Base-by-base conservation (phyloP, 768 basidiomycete genomes). In the Leucosporidium creatinivorum region DNA sequence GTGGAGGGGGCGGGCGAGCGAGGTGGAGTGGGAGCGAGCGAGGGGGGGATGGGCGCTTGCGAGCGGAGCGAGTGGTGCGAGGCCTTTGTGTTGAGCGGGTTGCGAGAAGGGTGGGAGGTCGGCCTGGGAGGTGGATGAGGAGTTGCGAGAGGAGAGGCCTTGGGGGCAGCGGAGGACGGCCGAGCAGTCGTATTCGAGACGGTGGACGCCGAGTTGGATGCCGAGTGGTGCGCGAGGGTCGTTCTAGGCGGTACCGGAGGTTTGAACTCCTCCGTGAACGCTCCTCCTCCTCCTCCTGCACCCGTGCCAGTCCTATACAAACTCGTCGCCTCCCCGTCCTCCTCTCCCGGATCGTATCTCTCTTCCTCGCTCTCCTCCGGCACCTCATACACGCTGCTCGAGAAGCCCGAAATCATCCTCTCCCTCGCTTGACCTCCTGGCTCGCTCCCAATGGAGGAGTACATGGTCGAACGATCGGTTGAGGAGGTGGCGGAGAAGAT, bases 401-500 rank as follows among this genome's bases (percentile, higher is more conserved):
- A 44, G 3, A 25, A 33, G 3, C 51, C 30, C 15, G 31, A 17
- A 5, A 30, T 17, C 54, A 13, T 39, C 25, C 52, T 44, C 33
- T 51, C 61, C 8, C 30, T 15, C 19, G 6, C 7, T 1, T 21
- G 4, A n/a, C 36, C 21, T 17, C 15, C 39, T 25, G 28, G 31
- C 49, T 33, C 23, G 5, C 54, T 13, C 25, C 39, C 55, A 17
- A 52, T 60, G 7, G 62, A 48, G 1, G 67, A 61, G 25, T 61
- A 25, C 0, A 57, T 17, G 18, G 63, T 64, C 25, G 62, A 64
- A 23, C 58, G 63, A n/a, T 30, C 47, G 4, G 58, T 49, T 17
- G 58, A 54, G 23, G 63, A 47, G 13, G 55, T 15, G 55, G 48
- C 39, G 52, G 66, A 67, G 21, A 56, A 49, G 57, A 69, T 30